Base-by-base conservation (phyloP, 495 filamentous ascomycete species). In the Tuber aestivum region DNA sequence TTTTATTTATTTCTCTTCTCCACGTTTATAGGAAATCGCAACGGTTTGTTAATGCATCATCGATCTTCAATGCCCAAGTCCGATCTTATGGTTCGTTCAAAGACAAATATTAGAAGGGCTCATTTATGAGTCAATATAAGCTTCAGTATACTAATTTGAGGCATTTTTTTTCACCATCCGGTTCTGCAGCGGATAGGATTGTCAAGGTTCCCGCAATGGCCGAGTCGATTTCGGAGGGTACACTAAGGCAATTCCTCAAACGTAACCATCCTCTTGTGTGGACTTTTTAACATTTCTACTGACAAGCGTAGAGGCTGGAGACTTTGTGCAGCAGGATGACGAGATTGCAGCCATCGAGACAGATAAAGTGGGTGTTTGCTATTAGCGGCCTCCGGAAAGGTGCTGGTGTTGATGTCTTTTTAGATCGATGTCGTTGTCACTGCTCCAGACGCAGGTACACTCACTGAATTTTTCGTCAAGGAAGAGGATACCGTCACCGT, bases 331-430 rank as follows among this genome's bases (percentile, higher is more conserved):
- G 86, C 91, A 91, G 82, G 96, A 98, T 82, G 96, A 99, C 85
- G 96, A 98, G 84, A 95, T 99, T 83, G 96, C 95, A 41, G 97
- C 96, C 45, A 99, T 99, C 83, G 95, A 99, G 85, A 99, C 95
- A n/a, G 96, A 99, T 88, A 99, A 99, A 92, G 94, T 94, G 87
- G 77, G 84, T 70, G 77, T 72, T 69, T 79, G 44, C 73, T 65
- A 16, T 56, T 23, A 48, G n/a, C 18, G 8, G 16, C 23, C 27
- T 71, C 65, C 32, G 72, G 70, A 70, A 45, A 69, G 6, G 48
- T 27, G n/a, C 16, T 3, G 35, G 18, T 35, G 70, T 71, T 76
- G 70, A 76, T 70, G 40, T 76, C n/a, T 42, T 80, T 72, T 50
- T 80, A 97, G 94, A 97, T 97, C 83, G 95, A 97, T 80, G 93